Evolutionary conservation across 2,329 filamentous ascomycete genomes (phyloP).

Genomic region (Penicillium sp.): DNA sequence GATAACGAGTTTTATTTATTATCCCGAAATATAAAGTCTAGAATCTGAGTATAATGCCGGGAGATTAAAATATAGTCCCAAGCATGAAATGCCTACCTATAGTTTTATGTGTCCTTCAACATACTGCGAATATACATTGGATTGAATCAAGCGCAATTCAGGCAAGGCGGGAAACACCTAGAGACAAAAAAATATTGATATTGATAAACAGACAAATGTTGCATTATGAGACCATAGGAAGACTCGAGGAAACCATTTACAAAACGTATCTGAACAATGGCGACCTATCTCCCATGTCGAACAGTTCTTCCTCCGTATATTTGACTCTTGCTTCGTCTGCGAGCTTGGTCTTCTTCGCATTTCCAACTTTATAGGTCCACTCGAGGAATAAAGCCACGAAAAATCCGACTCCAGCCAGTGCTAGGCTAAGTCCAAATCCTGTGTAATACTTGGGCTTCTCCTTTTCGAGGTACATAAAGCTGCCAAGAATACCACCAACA

Average conservation of each 20-base stretch:
- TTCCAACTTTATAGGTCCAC: conserved; percentile 20
- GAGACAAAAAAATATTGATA: no score
- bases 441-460: conserved; percentile 27
- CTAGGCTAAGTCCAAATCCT: conserved; percentile 27
- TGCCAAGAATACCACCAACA: conserved; percentile 28
- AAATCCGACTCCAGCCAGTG: conserved; percentile 19
- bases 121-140: no score
- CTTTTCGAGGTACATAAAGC: conserved; percentile 30
- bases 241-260: conserved; percentile 2
- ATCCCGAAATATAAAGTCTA: background rate
- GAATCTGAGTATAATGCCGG: no score
- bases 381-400: conserved; percentile 26
- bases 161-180: no score
- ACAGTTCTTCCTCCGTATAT: conserved; percentile 45
- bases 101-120: no score
- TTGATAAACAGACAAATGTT: no score
- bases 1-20: background rate
- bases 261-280: conserved; percentile 47
- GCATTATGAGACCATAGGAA: no score
- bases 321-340: conserved; percentile 35
- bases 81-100: no score
- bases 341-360: conserved; percentile 26
- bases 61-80: no score
- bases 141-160: no score
- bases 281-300: conserved; percentile 47